Conservation (phyloP, 208 protist genomes). For the Crithidia thermophila region DNA sequence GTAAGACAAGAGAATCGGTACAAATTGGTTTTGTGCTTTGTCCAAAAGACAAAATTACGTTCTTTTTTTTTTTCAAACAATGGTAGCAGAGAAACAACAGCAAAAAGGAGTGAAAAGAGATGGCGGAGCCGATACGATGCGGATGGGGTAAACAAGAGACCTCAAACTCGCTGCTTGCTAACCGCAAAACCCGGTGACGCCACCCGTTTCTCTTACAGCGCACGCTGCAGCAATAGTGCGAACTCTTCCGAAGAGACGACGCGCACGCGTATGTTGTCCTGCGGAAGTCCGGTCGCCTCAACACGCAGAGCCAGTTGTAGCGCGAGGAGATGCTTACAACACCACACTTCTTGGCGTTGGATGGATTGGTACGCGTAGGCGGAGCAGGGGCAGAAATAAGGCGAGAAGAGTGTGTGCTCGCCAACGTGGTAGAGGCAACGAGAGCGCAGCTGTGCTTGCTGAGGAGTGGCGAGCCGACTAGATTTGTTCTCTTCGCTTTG, state of each 20-base stretch:
- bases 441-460: slow-evolving; percentile 2
- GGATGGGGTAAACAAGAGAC: no score
- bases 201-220: slow-evolving; percentile 2
- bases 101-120: no score
- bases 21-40: no score
- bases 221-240: slow-evolving; percentile 22
- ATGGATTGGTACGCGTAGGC: slow-evolving; percentile 81
- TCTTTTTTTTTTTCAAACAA: slow-evolving; percentile 4
- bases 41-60: slow-evolving; percentile 8
- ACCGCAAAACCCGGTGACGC: no score
- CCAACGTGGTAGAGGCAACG: slow-evolving; percentile 79
- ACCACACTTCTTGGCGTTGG: slow-evolving; percentile 69
- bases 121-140: no score
- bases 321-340: slow-evolving; percentile 87
- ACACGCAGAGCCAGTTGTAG: slow-evolving; percentile 66
- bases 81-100: not conserved
- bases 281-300: slow-evolving; percentile 51
- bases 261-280: slow-evolving; percentile 50
- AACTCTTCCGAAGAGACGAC: slow-evolving; percentile 36
- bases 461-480: no score
- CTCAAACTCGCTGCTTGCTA: no score
- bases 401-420: slow-evolving; percentile 73
- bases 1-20: no score
- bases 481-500: not conserved
- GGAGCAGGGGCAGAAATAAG: slow-evolving; percentile 80